phyloP scores from a whole-genome alignment of 768 basidiomycete genomes.

The Tricholoma hemisulphureum region DNA sequence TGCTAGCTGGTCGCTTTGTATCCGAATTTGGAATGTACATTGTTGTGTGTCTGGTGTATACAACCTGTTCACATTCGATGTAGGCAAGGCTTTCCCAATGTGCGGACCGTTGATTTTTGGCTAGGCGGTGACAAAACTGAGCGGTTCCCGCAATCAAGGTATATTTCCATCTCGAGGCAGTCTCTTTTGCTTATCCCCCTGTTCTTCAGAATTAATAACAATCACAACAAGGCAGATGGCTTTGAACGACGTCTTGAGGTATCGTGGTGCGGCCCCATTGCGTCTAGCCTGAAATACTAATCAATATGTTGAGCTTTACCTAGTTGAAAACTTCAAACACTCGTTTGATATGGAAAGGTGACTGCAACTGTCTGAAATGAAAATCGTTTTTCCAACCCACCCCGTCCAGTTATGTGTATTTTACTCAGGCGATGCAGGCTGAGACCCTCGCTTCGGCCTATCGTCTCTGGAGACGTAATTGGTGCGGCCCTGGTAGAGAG shows the following conservation, averaged over 20 bases:
- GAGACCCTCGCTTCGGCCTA: constrained; percentile 88
- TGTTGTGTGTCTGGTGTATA: background rate
- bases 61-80: background rate
- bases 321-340: constrained; percentile 92
- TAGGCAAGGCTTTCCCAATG: constrained; percentile 88
- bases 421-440: constrained; percentile 95
- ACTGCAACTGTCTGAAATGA: background rate
- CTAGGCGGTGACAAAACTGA: constrained; percentile 71
- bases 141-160: constrained; percentile 87
- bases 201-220: constrained; percentile 53
- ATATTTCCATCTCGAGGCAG: constrained; percentile 10
- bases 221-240: constrained; percentile 92
- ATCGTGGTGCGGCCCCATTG: constrained; percentile 8
- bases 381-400: constrained; percentile 5
- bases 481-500: constrained; percentile 82
- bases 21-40: constrained; percentile 91
- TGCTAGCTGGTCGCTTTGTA: constrained; percentile 86
- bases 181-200: background rate
- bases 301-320: constrained; percentile 60
- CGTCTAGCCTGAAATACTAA: background rate
- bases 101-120: constrained; percentile 88
- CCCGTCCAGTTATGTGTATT: constrained; percentile 75
- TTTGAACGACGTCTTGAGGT: constrained; percentile 83
- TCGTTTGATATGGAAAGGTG: constrained; percentile 85
- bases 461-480: constrained; percentile 88